Percentiles rank a stretch among this genome's conserved stretches.
phyloP scores from a whole-genome alignment of 176 grass and related monocot species.

The Aegilops speltoides region DNA sequence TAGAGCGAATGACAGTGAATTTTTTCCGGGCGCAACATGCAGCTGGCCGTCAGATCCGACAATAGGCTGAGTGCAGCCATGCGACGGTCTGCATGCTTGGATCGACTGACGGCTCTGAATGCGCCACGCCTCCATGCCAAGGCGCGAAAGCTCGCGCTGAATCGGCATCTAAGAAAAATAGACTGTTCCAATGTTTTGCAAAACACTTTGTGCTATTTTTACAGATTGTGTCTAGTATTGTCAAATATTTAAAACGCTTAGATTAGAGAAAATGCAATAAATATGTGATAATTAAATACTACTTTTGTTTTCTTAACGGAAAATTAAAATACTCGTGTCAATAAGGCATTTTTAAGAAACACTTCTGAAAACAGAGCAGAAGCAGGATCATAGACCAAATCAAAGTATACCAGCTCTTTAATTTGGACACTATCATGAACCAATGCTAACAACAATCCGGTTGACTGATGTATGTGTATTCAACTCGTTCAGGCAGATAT shows the following conservation, averaged over 20 bases:
- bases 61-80: too few species aligned
- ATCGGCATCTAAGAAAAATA: not conserved
- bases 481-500: conserved; percentile 73
- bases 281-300: not conserved
- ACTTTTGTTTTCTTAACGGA: not conserved
- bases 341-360: not conserved
- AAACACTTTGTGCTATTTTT: not conserved
- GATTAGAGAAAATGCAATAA: not conserved
- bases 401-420: not conserved
- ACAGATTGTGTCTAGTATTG: not conserved
- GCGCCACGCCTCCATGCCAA: too few species aligned
- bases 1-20: too few species aligned
- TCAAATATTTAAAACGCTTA: not conserved
- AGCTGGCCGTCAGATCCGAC: too few species aligned
- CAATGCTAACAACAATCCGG: not conserved
- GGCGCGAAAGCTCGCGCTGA: too few species aligned
- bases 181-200: not conserved
- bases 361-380: not conserved
- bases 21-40: too few species aligned
- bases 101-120: too few species aligned
- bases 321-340: not conserved
- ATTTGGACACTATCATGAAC: not conserved
- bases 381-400: not conserved
- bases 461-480: not conserved
- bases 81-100: too few species aligned